Evolutionary conservation across 306 rosid species (phyloP).

Genomic region (Cicer chorassanicum): DNA sequence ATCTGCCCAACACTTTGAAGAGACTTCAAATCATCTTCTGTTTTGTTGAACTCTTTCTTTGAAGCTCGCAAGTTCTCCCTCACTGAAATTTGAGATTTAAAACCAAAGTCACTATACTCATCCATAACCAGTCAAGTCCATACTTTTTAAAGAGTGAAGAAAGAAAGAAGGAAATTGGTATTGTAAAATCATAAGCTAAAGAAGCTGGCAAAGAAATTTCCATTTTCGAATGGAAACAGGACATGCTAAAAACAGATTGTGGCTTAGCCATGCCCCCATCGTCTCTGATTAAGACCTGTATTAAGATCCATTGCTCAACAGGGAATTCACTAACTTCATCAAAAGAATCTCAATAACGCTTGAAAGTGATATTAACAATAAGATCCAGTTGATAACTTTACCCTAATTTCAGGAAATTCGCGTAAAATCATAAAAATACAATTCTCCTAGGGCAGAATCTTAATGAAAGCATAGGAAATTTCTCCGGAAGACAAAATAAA

Average conservation of each 20-base stretch:
- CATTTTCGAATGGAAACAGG: background rate
- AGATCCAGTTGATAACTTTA: constrained; percentile 39
- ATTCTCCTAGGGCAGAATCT: background rate
- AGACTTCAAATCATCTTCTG: constrained; percentile 98
- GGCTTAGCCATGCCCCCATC: constrained; percentile 1
- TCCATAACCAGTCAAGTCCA: constrained; percentile 29
- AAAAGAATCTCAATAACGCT: constrained; percentile 20
- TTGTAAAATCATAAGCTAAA: background rate
- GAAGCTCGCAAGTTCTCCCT: constrained; percentile 77
- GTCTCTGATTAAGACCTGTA: constrained; percentile 10
- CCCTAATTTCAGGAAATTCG: constrained; percentile 41
- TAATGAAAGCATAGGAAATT: background rate
- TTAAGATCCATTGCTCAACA: background rate
- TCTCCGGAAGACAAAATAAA: background rate
- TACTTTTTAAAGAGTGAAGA: background rate
- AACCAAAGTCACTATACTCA: constrained; percentile 29
- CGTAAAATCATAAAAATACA: background rate
- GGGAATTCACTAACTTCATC: constrained; percentile 5
- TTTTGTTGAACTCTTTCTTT: constrained; percentile 86
- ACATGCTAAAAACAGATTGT: constrained; percentile 22
- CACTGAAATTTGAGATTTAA: constrained; percentile 57
- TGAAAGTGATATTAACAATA: constrained; percentile 23
- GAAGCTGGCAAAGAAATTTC: background rate
- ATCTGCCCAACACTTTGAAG: constrained; percentile 96
- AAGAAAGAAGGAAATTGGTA: background rate